These are phyloP conservation scores for Trichocladium antarcticum DNA, from an alignment of 495 filamentous ascomycete genomes.

Conservation along the genomic window DNA sequence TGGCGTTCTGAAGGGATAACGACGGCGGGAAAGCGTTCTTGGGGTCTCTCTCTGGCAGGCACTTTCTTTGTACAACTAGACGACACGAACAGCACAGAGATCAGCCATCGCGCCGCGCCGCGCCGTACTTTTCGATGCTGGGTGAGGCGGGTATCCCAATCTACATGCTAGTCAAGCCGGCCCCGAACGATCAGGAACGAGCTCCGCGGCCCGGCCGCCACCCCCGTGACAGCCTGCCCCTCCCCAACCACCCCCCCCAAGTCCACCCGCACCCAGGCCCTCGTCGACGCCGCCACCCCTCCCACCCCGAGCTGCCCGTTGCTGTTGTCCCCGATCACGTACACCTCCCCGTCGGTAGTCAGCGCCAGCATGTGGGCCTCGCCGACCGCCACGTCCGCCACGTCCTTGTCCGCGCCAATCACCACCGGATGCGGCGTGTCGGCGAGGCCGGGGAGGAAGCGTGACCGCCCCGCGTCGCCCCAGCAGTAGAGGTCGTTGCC, in stretches of 20 bases:
- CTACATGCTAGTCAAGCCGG: background rate
- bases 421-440: slow-evolving; percentile 26
- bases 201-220: slow-evolving; percentile 37
- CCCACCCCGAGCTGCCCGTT: slow-evolving; percentile 51
- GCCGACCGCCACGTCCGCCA: slow-evolving; percentile 50
- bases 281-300: slow-evolving; percentile 5
- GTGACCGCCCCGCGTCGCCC: slow-evolving; percentile 33
- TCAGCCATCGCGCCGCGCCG: background rate
- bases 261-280: slow-evolving; percentile 27
- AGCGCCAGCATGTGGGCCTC: slow-evolving; percentile 47
- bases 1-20: slow-evolving; percentile 15
- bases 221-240: slow-evolving; percentile 23
- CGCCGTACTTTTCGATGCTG: no score
- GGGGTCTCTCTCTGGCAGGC: slow-evolving; percentile 12
- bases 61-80: slow-evolving; percentile 14
- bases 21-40: background rate
- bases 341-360: slow-evolving; percentile 41
- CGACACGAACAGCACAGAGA: slow-evolving; percentile 9
- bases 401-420: slow-evolving; percentile 25
- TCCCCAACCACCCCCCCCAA: slow-evolving; percentile 18
- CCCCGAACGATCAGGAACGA: slow-evolving; percentile 32
- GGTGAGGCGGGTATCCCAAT: no score
- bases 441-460: slow-evolving; percentile 14
- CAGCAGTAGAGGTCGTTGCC: slow-evolving; percentile 54
- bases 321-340: slow-evolving; percentile 41